A percentile compares a stretch with the other conserved stretches of the same genome.
Evolutionary conservation across 495 filamentous ascomycete species (phyloP).

Genomic region (Clohesyomyces aquaticus): DNA sequence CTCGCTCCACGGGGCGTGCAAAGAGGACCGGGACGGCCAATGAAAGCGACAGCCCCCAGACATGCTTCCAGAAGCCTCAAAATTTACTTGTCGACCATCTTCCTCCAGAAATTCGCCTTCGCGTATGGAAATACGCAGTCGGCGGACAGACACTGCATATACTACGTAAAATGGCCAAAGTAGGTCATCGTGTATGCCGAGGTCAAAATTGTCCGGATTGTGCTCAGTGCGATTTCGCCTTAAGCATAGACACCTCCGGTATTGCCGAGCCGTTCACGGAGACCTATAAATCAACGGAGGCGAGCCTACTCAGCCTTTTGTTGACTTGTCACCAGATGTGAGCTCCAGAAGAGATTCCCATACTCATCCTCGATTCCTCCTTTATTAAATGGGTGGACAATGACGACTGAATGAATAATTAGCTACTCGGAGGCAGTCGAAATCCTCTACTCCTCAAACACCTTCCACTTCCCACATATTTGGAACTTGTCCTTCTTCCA

Average conservation of each 20-base stretch:
- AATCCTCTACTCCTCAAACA: conserved; percentile 21
- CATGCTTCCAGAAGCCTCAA: neutral
- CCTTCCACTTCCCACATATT: conserved; percentile 13
- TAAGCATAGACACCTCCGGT: neutral
- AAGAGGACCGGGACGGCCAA: neutral
- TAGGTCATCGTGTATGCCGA: neutral
- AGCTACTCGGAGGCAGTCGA: conserved; percentile 23
- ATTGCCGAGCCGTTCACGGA: neutral
- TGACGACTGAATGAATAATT: neutral
- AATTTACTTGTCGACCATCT: neutral
- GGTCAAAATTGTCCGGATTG: neutral
- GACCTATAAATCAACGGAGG: neutral
- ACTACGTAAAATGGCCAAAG: neutral
- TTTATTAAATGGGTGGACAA: neutral
- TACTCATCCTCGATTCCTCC: neutral
- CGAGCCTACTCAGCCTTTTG: neutral
- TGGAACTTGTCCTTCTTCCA: conserved; percentile 11
- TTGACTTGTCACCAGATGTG: conserved; percentile 6
- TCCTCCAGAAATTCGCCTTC: conserved; percentile 2
- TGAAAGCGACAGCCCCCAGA: neutral
- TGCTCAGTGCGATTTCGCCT: neutral
- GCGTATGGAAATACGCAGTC: conserved; percentile 1
- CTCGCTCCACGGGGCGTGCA: neutral
- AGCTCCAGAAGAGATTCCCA: too few relatives aligned
- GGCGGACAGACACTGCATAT: conserved; percentile 1